Evolutionary conservation across 148 eudicot genomes (phyloP), one percentile per base, ranked within the genome.

Genomic region (Bassia scoparia): DNA sequence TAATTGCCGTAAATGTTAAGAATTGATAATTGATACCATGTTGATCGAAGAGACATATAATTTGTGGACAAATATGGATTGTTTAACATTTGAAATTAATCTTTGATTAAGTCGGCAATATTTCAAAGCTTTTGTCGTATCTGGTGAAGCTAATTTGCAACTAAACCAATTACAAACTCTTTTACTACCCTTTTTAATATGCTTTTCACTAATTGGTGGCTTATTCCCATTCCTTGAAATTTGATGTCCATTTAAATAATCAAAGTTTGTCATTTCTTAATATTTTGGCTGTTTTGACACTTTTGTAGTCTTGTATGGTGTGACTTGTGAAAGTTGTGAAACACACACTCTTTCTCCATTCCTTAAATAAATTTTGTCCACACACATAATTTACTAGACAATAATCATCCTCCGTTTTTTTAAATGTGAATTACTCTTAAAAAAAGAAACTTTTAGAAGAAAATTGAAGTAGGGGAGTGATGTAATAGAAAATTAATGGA

Each of bases 91-190:
- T 12, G n/a, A 21, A 21, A 7, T 3, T 49, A 49, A 15, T 2
- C 16, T 6, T 49, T 7, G 7, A 34, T 59, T 13, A 30, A 20
- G 66, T 61, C 66, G 66, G 66, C 66, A 61, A 34, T 17, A 33
- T 33, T 61, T 33, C 13, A 61, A 61, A 61, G 43, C n/a, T 11
- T 61, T 61, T 61, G 66, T 61, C 66, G 43, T 61, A 61, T 61
- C 0, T 61, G 38, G 37, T 13, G 65, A 61, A 61, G 66, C 34
- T 61, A 33, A 61, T 33, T 33, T 18, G 41, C 38, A 16, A 31
- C 10, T 31, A 34, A 61, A 61, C 66, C 66, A 61, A 34, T 61
- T 34, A 61, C 41, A 61, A 33, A 61, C 24, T 33, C 43, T 18
- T 49, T 49, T 34, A 60, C 37, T 16, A 60, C 34, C 43, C 21